A percentile compares a stretch with the other conserved stretches of the same genome.
Evolutionary conservation across 345 rosid species (phyloP).

Genomic region (Bruguiera gymnorhiza): DNA sequence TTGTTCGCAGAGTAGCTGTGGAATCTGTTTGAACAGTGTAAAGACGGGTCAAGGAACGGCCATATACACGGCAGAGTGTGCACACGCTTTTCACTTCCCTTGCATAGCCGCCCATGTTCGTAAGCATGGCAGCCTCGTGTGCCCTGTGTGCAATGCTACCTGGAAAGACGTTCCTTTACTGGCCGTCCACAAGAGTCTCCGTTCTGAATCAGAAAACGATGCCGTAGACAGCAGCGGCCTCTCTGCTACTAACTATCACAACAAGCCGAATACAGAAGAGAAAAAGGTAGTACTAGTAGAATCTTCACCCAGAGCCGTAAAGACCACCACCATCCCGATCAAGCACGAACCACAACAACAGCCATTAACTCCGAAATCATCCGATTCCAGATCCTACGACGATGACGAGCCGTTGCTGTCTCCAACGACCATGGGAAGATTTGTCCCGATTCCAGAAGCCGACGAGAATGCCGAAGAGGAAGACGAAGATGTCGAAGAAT

Average conservation of each 20-base stretch:
- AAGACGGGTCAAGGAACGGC: conserved; percentile 36
- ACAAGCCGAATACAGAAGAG: conserved; percentile 15
- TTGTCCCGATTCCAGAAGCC: conserved; percentile 30
- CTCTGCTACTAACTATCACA: neutral
- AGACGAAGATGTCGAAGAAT: conserved; percentile 40
- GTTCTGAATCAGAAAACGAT: conserved; percentile 8
- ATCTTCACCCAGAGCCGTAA: conserved; percentile 21
- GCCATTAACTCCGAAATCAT: conserved; percentile 6
- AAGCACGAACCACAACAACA: neutral
- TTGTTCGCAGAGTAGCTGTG: conserved; percentile 29
- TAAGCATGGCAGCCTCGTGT: conserved; percentile 27
- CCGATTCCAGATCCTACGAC: conserved; percentile 25
- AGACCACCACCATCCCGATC: neutral
- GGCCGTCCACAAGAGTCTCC: conserved; percentile 23
- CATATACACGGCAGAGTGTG: conserved; percentile 34
- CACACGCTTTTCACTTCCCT: conserved; percentile 35
- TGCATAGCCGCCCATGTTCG: conserved; percentile 34
- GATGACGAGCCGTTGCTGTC: conserved; percentile 33
- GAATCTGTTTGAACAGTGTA: conserved; percentile 33
- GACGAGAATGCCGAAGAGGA: conserved; percentile 25
- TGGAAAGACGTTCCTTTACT: conserved; percentile 36
- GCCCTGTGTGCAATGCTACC: conserved; percentile 28
- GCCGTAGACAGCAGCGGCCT: neutral
- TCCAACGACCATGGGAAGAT: conserved; percentile 23
- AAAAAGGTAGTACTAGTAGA: conserved; percentile 24